Conservation (phyloP, 768 basidiomycete species). For the Suillus ampliporus region DNA sequence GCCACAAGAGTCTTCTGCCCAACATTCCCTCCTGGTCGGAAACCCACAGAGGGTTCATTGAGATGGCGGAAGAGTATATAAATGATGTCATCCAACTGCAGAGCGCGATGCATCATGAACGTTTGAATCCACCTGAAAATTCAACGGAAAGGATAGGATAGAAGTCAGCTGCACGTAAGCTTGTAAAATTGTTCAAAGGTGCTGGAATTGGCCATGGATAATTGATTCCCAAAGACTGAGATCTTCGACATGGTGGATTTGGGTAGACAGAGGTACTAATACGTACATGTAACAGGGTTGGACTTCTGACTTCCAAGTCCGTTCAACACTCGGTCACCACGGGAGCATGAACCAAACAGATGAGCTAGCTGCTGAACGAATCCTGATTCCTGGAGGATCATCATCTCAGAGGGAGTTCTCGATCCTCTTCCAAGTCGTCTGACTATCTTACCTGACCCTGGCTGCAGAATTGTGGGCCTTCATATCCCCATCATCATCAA, state of each 20-base stretch:
- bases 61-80: not conserved
- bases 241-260: not conserved
- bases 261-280: too few relatives aligned
- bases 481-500: constrained; percentile 38
- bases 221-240: not conserved
- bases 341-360: too few relatives aligned
- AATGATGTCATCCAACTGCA: not conserved
- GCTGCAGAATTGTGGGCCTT: constrained; percentile 47
- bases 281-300: too few relatives aligned
- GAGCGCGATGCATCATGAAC: not conserved
- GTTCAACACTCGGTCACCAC: too few relatives aligned
- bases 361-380: constrained; percentile 57
- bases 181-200: too few relatives aligned
- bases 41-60: not conserved
- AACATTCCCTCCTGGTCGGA: not conserved
- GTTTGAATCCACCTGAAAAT: not conserved
- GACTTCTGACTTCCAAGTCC: too few relatives aligned
- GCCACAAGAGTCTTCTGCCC: not conserved
- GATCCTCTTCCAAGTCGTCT: constrained; percentile 52
- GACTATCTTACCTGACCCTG: constrained; percentile 50
- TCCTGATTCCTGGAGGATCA: constrained; percentile 80
- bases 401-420: constrained; percentile 56
- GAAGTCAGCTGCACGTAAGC: too few relatives aligned
- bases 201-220: not conserved
- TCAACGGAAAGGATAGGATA: not conserved